Evolutionary conservation across 2,329 filamentous ascomycete genomes (phyloP).

Genomic region (Meredithiella fracta): DNA sequence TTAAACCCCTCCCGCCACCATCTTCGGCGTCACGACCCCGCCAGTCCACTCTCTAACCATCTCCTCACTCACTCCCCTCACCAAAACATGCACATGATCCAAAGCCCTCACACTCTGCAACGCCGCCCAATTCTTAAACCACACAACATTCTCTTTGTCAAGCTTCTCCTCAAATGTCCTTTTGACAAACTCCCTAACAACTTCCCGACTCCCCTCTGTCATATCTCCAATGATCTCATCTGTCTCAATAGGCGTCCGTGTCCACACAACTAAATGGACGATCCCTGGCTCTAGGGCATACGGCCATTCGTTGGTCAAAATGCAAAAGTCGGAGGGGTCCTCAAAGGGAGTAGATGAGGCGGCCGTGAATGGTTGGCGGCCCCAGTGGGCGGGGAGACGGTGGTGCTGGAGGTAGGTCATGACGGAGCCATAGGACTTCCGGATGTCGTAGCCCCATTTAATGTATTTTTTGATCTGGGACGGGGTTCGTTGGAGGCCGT

Average conservation of each 20-base stretch:
- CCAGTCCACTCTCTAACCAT: conserved; percentile 37
- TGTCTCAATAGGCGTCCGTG: conserved; percentile 62
- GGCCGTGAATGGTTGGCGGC: conserved; percentile 37
- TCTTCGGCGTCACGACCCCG: conserved; percentile 3
- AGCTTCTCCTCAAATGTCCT: conserved; percentile 49
- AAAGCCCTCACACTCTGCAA: conserved; percentile 76
- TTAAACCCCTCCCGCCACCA: too few species aligned
- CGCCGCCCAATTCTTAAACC: conserved; percentile 90
- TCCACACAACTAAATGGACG: conserved; percentile 84
- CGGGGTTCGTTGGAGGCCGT: conserved; percentile 61
- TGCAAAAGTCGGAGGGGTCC: conserved; percentile 42
- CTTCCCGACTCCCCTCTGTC: conserved; percentile 45
- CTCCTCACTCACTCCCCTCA: conserved; percentile 36
- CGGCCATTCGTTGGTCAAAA: conserved; percentile 85
- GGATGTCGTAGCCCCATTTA: conserved; percentile 54
- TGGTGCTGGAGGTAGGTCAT: conserved; percentile 61
- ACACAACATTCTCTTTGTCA: conserved; percentile 43
- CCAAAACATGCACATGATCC: conserved; percentile 75
- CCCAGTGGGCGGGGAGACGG: conserved; percentile 53
- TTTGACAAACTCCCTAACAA: conserved; percentile 54
- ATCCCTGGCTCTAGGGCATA: conserved; percentile 55
- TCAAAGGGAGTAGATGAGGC: conserved; percentile 35
- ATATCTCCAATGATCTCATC: conserved; percentile 55
- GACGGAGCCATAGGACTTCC: conserved; percentile 60
- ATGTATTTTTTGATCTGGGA: conserved; percentile 69